Evolutionary conservation across 768 basidiomycete genomes (phyloP), one percentile per base, ranked within the genome.

Genomic region (Phylloporus rhodoxanthus): DNA sequence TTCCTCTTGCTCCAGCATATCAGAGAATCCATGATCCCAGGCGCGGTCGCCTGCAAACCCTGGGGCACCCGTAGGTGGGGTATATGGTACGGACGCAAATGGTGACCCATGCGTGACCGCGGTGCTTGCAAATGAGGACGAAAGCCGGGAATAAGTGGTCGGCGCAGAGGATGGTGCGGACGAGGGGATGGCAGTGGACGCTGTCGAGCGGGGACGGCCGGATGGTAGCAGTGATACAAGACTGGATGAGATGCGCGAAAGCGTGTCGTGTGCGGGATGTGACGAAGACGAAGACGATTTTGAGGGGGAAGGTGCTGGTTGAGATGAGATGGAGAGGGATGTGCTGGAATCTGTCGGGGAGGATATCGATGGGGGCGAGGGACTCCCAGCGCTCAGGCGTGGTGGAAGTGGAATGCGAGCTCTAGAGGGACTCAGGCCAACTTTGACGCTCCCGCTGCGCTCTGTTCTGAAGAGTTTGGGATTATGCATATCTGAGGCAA

Each of bases 21-120:
- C 71, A 1, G 78, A 81, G 58, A 72, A 83, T 0, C 82, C 81
- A 46, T 79, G 81, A 63, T 91, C 82, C 89, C 89, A 80, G 10
- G 62, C 72, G 14, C 69, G 66, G 41, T 87, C 85, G 0, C 85
- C 85, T 13, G 67, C 72, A 56, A 84, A 90, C 5, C 87, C 91
- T 1, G 90, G 90, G 1, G 90, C 91, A n/a, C 90, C 82, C 45
- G 61, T 69, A 0, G 83, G 75, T 43, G 68, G 76, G 15, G 70
- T 68, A 63, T 75, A 75, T 2, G 70, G 67, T 28, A 71, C 61
- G 9, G 72, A 57, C 0, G 69, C 70, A 49, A 84, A 84, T 0
- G 83, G 81, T 4, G 79, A 75, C 0, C 74, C 72, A 45, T 80
- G 76, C 3, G 70, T 68, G 30, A 70, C 59, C 1, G 48, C 21